Conservation (phyloP, 345 rosid species). For the Pistacia atlantica region DNA sequence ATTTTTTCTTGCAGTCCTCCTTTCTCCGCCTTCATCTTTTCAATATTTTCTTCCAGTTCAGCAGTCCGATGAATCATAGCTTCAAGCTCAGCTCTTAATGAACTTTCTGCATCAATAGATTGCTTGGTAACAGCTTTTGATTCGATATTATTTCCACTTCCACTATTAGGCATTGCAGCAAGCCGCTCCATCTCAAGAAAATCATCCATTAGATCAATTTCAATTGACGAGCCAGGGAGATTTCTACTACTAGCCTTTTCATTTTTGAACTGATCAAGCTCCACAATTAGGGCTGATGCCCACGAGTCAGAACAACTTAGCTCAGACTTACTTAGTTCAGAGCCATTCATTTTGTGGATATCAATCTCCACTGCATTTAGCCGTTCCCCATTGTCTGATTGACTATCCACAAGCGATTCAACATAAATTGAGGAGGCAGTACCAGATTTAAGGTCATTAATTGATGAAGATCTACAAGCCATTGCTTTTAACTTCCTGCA, state of each 20-base stretch:
- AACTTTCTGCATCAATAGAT: slow-evolving; percentile 36
- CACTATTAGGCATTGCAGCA: slow-evolving; percentile 65
- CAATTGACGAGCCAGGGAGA: slow-evolving; percentile 40
- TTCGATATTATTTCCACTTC: slow-evolving; percentile 33
- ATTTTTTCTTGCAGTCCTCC: slow-evolving; percentile 49
- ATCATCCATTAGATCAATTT: slow-evolving; percentile 88
- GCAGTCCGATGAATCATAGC: slow-evolving; percentile 11
- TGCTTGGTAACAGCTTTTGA: slow-evolving; percentile 38
- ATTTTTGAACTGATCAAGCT: slow-evolving; percentile 52
- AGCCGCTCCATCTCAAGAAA: slow-evolving; percentile 96
- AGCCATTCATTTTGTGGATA: slow-evolving; percentile 29
- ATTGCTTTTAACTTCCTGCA: slow-evolving; percentile 65
- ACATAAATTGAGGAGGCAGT: slow-evolving; percentile 54
- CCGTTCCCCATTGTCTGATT: slow-evolving; percentile 69
- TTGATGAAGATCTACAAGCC: slow-evolving; percentile 39
- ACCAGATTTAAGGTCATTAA: slow-evolving; percentile 48
- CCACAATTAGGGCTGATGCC: slow-evolving; percentile 51
- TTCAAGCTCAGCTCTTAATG: slow-evolving; percentile 36
- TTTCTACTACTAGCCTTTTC: slow-evolving; percentile 42
- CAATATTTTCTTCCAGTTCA: slow-evolving; percentile 27
- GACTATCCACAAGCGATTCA: slow-evolving; percentile 62
- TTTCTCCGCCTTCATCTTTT: slow-evolving; percentile 20
- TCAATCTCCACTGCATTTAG: slow-evolving; percentile 46
- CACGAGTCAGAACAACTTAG: slow-evolving; percentile 55
- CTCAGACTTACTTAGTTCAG: slow-evolving; percentile 28